Conservation (phyloP, 2,329 filamentous ascomycete genomes). For the Orbilia blumenaviensis region DNA sequence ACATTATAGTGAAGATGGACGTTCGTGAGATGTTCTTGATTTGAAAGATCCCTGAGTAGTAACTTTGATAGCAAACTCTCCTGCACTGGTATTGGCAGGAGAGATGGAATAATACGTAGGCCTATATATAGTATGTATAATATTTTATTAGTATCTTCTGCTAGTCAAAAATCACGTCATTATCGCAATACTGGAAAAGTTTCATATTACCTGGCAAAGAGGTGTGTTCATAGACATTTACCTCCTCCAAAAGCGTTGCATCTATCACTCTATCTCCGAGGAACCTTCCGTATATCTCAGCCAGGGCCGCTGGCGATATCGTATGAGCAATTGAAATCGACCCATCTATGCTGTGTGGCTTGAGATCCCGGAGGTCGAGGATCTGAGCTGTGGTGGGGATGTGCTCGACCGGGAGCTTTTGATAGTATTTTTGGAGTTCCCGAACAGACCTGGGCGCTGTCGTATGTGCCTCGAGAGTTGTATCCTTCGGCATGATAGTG, state of each 20-base stretch:
- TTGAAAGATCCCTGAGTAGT: conserved; percentile 79
- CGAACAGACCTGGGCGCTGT: conserved; percentile 54
- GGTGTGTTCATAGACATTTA: conserved; percentile 52
- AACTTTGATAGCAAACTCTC: conserved; percentile 74
- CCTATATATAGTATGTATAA: no score
- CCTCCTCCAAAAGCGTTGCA: neutral
- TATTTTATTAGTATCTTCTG: no score
- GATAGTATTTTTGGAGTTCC: conserved; percentile 55
- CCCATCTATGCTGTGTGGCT: conserved; percentile 16
- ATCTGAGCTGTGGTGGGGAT: conserved; percentile 39
- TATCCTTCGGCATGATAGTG: conserved; percentile 20
- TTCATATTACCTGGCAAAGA: conserved; percentile 54
- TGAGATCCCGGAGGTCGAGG: conserved; percentile 50
- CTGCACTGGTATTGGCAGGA: conserved; percentile 77
- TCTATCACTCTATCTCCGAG: conserved; percentile 5
- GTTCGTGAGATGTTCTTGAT: conserved; percentile 82
- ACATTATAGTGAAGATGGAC: conserved; percentile 83
- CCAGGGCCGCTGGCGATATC: conserved; percentile 16
- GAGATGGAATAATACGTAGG: conserved; percentile 77
- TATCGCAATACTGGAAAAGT: neutral
- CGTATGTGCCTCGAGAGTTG: conserved; percentile 53
- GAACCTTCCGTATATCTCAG: conserved; percentile 39
- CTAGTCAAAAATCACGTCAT: neutral
- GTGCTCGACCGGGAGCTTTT: conserved; percentile 47
- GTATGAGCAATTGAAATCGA: neutral